These are phyloP conservation scores for Neurospora sp. DNA, from an alignment of 2,329 filamentous ascomycete species.

Conservation along the genomic window DNA sequence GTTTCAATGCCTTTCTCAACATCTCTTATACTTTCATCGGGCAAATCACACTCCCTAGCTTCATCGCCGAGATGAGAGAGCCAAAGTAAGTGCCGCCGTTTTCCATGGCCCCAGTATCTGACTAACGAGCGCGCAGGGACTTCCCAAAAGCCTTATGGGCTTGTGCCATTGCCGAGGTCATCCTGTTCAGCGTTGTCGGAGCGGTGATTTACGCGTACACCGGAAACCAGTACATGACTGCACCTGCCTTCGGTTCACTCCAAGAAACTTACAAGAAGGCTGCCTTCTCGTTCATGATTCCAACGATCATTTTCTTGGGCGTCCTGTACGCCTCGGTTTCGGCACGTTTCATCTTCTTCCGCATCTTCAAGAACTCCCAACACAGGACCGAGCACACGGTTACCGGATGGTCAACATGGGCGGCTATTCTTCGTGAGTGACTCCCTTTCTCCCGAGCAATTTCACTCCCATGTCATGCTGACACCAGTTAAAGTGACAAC, in stretches of 20 bases:
- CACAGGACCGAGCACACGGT: conserved; percentile 77
- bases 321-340: conserved; percentile 86
- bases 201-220: conserved; percentile 77
- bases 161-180: conserved; percentile 78
- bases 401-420: conserved; percentile 72
- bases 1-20: conserved; percentile 84
- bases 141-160: conserved; percentile 91
- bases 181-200: conserved; percentile 78
- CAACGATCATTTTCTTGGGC: conserved; percentile 84
- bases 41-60: conserved; percentile 86
- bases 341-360: conserved; percentile 86
- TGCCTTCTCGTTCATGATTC: conserved; percentile 90
- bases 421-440: conserved; percentile 52
- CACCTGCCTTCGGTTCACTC: conserved; percentile 79
- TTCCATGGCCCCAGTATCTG: neutral
- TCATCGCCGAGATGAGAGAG: conserved; percentile 87
- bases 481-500: conserved; percentile 36
- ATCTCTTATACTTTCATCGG: conserved; percentile 96
- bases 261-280: conserved; percentile 75
- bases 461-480: neutral
- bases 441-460: conserved; percentile 2
- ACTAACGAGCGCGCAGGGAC: conserved; percentile 38
- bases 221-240: conserved; percentile 79
- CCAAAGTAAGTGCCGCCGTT: conserved; percentile 31
- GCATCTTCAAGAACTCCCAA: conserved; percentile 66